phyloP scores from a whole-genome alignment of 768 basidiomycete species.

The Baorangia bicolor region DNA sequence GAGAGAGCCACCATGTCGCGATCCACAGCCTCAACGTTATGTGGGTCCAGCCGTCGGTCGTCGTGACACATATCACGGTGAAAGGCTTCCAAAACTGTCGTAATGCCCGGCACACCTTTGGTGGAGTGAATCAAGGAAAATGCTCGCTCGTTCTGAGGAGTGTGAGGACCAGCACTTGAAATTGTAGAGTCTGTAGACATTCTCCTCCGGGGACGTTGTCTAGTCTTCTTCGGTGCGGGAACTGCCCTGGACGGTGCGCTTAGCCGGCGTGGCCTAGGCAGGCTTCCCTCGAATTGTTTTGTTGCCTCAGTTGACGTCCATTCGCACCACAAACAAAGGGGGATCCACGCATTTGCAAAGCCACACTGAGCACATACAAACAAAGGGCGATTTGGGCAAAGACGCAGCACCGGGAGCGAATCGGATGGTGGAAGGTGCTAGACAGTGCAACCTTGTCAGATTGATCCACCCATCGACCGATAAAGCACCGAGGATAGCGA shows the following conservation, averaged over 20 bases:
- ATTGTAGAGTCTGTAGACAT: conserved; percentile 21
- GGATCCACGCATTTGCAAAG: conserved; percentile 46
- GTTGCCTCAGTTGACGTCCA: conserved; percentile 45
- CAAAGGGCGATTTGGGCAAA: conserved; percentile 41
- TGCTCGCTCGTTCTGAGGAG: conserved; percentile 22
- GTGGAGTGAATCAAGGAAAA: conserved; percentile 1
- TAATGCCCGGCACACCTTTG: conserved; percentile 27
- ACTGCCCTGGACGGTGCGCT: conserved; percentile 27
- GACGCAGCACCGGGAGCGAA: conserved; percentile 46
- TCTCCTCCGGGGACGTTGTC: conserved; percentile 10
- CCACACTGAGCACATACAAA: conserved; percentile 49
- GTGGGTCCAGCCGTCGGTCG: conserved; percentile 9
- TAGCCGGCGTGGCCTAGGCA: conserved; percentile 36
- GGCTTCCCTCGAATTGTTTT: conserved; percentile 38
- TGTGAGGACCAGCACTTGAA: conserved; percentile 21
- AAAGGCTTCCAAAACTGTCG: conserved; percentile 26
- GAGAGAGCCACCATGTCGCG: neutral
- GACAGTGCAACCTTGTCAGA: conserved; percentile 11
- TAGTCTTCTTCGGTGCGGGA: conserved; percentile 11
- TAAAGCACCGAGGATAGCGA: conserved; percentile 5
- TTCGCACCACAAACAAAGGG: conserved; percentile 51
- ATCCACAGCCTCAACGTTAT: conserved; percentile 8
- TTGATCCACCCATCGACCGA: conserved; percentile 12
- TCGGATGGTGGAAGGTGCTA: conserved; percentile 46
- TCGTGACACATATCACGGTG: conserved; percentile 22